Evolutionary conservation across 805 yeast genomes (phyloP).

Genomic region (Cyberlindnera bimundalis): DNA sequence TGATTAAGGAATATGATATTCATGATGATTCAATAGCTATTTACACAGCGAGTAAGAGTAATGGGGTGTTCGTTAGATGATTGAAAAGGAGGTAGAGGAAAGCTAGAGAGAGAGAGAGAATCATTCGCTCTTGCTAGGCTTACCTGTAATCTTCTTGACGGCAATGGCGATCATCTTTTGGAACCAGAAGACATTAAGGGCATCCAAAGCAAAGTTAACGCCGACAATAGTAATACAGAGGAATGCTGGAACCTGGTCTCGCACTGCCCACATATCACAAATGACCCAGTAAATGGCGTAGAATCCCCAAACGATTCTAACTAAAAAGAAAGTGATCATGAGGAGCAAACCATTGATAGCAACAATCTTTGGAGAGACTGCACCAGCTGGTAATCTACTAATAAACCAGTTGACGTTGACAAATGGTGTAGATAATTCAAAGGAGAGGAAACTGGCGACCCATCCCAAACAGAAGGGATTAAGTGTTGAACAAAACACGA

Average conservation of each 20-base stretch:
- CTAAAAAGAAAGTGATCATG: conserved; percentile 66
- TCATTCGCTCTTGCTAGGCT: conserved; percentile 10
- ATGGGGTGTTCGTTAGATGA: too few relatives aligned
- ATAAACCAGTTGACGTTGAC: conserved; percentile 94
- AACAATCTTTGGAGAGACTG: conserved; percentile 51
- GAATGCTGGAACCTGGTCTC: conserved; percentile 42
- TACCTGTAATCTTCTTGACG: conserved; percentile 39
- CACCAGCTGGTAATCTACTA: conserved; percentile 66
- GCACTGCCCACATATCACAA: conserved; percentile 42
- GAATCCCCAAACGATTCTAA: conserved; percentile 86
- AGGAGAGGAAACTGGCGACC: conserved; percentile 77
- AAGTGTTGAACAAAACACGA: conserved; percentile 62
- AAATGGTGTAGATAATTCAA: conserved; percentile 91
- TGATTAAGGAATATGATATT: not conserved
- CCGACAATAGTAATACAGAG: conserved; percentile 48
- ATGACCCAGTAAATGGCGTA: conserved; percentile 57
- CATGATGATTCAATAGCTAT: not conserved
- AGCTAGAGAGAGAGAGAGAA: too few relatives aligned
- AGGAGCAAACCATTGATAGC: conserved; percentile 70
- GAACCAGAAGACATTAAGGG: conserved; percentile 83
- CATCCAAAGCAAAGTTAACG: conserved; percentile 60
- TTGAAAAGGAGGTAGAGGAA: too few relatives aligned
- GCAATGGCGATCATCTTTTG: conserved; percentile 79
- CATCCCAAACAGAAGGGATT: conserved; percentile 77
- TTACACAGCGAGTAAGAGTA: too few relatives aligned